phyloP scores from a whole-genome alignment of 345 rosid genomes.

The Ceriops tagal region DNA sequence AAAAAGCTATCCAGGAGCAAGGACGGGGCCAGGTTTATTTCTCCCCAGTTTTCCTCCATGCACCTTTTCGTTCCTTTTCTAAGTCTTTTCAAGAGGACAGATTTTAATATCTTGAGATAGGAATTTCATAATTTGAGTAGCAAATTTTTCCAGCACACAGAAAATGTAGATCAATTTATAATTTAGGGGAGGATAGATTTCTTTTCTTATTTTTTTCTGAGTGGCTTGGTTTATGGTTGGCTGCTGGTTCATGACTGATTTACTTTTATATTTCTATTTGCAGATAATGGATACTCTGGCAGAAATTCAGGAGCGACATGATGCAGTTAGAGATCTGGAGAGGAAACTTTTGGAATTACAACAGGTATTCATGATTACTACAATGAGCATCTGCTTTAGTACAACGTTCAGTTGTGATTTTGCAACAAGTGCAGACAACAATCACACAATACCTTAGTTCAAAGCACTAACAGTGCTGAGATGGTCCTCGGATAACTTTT shows the following conservation, averaged over 20 bases:
- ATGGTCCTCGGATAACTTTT: too few species aligned
- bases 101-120: background rate
- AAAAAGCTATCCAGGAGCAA: constrained; percentile 85
- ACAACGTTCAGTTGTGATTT: background rate
- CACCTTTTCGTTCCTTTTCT: constrained; percentile 1
- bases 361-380: constrained; percentile 48
- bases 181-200: too few species aligned
- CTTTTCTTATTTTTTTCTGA: too few species aligned
- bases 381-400: background rate
- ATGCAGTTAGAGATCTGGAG: constrained; percentile 82
- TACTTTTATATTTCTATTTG: constrained; percentile 15
- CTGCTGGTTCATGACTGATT: background rate
- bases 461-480: too few species aligned
- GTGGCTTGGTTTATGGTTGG: too few species aligned
- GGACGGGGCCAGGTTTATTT: constrained; percentile 84
- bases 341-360: constrained; percentile 83
- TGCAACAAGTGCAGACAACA: too few species aligned
- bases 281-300: constrained; percentile 92
- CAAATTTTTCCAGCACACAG: background rate
- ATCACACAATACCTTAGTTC: too few species aligned
- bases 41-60: background rate
- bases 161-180: too few species aligned
- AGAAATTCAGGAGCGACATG: constrained; percentile 99
- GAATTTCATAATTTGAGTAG: background rate
- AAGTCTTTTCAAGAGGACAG: background rate